Conservation (phyloP, 1,139 yeast genomes). For the Geotrichum reessii region DNA sequence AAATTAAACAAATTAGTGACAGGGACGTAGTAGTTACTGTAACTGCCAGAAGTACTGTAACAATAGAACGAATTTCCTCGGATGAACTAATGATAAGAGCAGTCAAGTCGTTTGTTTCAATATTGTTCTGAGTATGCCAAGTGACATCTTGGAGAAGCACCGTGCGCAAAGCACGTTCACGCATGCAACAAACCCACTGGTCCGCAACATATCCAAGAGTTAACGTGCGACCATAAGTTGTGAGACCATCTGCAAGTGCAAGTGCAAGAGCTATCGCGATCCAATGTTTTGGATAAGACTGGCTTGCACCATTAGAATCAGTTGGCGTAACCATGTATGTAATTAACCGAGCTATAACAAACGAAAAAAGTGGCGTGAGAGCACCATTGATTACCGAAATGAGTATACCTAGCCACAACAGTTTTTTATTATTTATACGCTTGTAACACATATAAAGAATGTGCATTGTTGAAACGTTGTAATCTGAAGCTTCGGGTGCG, state of each 20-base stretch:
- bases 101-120: slow-evolving; percentile 52
- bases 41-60: slow-evolving; percentile 57
- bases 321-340: slow-evolving; percentile 35
- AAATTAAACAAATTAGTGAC: slow-evolving; percentile 54
- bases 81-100: slow-evolving; percentile 73
- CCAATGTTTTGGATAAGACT: slow-evolving; percentile 53
- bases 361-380: slow-evolving; percentile 73
- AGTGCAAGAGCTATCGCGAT: slow-evolving; percentile 56
- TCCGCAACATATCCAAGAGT: slow-evolving; percentile 59
- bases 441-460: slow-evolving; percentile 13
- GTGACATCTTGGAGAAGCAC: slow-evolving; percentile 50
- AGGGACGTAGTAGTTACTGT: slow-evolving; percentile 49
- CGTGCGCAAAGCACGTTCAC: slow-evolving; percentile 46
- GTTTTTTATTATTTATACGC: slow-evolving; percentile 32
- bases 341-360: slow-evolving; percentile 58
- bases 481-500: slow-evolving; percentile 8
- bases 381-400: slow-evolving; percentile 55
- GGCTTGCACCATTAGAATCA: slow-evolving; percentile 1
- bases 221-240: slow-evolving; percentile 48
- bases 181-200: slow-evolving; percentile 53
- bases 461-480: slow-evolving; percentile 11
- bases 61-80: slow-evolving; percentile 63
- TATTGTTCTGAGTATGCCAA: slow-evolving; percentile 44
- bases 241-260: slow-evolving; percentile 55
- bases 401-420: slow-evolving; percentile 48